These are phyloP conservation scores for Leishmania arabica DNA, from an alignment of 208 protist genomes.

Conservation along the genomic window DNA sequence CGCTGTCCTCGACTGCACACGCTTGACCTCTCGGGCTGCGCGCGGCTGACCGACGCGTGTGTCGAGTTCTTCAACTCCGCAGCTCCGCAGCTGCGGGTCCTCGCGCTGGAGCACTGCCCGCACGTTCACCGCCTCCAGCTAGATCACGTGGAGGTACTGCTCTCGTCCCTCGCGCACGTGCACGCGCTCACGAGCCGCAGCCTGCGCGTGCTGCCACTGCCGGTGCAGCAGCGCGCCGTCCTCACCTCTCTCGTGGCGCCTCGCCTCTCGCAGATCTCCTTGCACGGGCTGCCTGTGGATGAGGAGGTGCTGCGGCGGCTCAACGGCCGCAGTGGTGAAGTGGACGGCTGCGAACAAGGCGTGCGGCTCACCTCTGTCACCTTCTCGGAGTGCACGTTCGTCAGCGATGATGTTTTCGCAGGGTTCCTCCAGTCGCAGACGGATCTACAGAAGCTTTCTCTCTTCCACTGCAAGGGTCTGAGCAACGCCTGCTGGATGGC, in stretches of 20 bases:
- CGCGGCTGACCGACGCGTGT: constrained; percentile 12
- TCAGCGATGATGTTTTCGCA: constrained; percentile 1
- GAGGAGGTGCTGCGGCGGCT: constrained; percentile 4
- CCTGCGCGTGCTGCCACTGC: constrained; percentile 10
- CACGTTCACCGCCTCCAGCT: constrained; percentile 13
- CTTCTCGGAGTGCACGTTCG: constrained; percentile 14
- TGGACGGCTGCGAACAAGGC: not conserved
- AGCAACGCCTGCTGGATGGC: constrained; percentile 9
- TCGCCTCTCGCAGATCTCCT: not conserved
- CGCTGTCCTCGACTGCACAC: constrained; percentile 12
- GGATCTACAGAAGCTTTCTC: not conserved
- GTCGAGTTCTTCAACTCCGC: constrained; percentile 2
- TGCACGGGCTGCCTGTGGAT: constrained; percentile 7
- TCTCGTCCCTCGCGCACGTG: constrained; percentile 13
- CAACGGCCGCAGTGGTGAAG: not conserved
- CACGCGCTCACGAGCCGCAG: constrained; percentile 4
- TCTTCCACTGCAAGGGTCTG: constrained; percentile 10
- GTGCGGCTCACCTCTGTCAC: constrained; percentile 6
- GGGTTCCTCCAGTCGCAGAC: constrained; percentile 1
- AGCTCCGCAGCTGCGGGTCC: constrained; percentile 6
- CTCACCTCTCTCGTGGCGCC: constrained; percentile 6
- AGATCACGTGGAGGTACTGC: constrained; percentile 5
- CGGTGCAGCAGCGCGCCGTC: constrained; percentile 8
- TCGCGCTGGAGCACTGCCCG: constrained; percentile 14
- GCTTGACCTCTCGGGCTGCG: constrained; percentile 14